Evolutionary conservation across 495 filamentous ascomycete genomes (phyloP).

Genomic region (Physcia stellaris): DNA sequence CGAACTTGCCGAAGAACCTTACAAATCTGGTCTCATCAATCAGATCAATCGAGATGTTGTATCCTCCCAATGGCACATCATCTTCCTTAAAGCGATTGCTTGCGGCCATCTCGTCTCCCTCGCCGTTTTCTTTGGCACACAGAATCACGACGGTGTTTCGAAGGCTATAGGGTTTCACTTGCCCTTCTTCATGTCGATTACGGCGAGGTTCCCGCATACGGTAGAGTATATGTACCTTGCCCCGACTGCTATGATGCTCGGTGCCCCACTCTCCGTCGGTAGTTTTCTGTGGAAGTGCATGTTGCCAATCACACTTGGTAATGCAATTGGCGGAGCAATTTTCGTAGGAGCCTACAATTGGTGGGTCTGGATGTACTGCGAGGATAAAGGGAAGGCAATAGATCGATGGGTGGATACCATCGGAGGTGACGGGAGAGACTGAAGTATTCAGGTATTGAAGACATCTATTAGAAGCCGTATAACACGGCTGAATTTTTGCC

Average conservation of each 20-base stretch:
- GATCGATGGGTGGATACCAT: too few species aligned
- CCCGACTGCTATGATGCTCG: not conserved
- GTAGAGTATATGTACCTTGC: not conserved
- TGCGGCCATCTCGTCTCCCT: not conserved
- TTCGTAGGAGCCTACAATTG: too few species aligned
- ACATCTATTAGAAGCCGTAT: too few species aligned
- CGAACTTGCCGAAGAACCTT: not conserved
- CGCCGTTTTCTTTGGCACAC: not conserved
- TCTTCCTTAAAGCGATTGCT: not conserved
- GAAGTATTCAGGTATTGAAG: too few species aligned
- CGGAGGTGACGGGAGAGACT: too few species aligned
- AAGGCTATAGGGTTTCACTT: not conserved
- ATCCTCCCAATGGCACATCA: not conserved
- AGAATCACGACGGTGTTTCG: not conserved
- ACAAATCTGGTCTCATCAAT: not conserved
- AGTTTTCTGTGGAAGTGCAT: too few species aligned
- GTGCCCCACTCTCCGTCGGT: too few species aligned
- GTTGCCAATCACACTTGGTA: too few species aligned
- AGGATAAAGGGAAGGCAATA: too few species aligned
- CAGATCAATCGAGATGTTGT: slow-evolving; percentile 1
- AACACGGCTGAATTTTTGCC: too few species aligned
- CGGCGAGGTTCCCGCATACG: not conserved
- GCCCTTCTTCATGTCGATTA: not conserved
- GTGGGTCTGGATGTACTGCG: too few species aligned
- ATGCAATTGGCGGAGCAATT: too few species aligned